These are phyloP conservation scores for Yamadazyma aaseri DNA, from an alignment of 1,139 yeast genomes.

Conservation along the genomic window DNA sequence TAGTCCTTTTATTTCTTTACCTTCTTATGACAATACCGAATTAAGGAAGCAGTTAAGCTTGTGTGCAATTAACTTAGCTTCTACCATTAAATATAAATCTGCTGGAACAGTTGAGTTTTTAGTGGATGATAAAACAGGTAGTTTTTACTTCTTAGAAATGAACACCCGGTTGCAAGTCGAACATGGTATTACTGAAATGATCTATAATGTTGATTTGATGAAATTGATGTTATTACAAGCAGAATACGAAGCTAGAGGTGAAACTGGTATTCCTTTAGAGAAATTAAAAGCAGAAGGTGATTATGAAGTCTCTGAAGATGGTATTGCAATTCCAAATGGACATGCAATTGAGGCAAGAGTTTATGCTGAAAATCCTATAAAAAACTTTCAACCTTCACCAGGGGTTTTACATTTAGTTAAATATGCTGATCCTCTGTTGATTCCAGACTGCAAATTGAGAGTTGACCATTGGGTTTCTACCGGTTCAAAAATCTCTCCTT, in stretches of 20 bases:
- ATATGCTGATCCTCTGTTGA: slow-evolving; percentile 10
- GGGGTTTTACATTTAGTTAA: slow-evolving; percentile 30
- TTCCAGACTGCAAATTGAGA: slow-evolving; percentile 20
- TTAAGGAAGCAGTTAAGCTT: slow-evolving; percentile 17
- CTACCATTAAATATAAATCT: slow-evolving; percentile 27
- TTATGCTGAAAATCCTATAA: slow-evolving; percentile 36
- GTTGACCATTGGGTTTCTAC: slow-evolving; percentile 37
- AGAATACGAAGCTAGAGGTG: slow-evolving; percentile 21
- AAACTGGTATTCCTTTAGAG: slow-evolving; percentile 22
- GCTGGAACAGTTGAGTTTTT: slow-evolving; percentile 35
- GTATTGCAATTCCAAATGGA: slow-evolving; percentile 29
- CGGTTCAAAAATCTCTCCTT: slow-evolving; percentile 34
- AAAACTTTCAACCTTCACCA: slow-evolving; percentile 35
- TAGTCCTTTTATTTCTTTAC: slow-evolving; percentile 23
- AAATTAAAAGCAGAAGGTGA: slow-evolving; percentile 15
- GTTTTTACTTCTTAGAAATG: slow-evolving; percentile 29
- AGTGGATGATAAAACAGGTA: slow-evolving; percentile 27
- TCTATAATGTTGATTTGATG: slow-evolving; percentile 29
- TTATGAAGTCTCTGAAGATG: slow-evolving; percentile 13
- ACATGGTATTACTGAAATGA: slow-evolving; percentile 32
- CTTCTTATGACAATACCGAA: slow-evolving; percentile 1
- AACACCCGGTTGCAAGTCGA: slow-evolving; percentile 36
- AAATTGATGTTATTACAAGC: slow-evolving; percentile 29
- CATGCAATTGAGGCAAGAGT: slow-evolving; percentile 37
- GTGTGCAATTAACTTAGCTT: slow-evolving; percentile 23